Percentiles rank a stretch among this genome's conserved stretches.
phyloP scores from a whole-genome alignment of 2,329 filamentous ascomycete species.

The Lecanicillium sp. region DNA sequence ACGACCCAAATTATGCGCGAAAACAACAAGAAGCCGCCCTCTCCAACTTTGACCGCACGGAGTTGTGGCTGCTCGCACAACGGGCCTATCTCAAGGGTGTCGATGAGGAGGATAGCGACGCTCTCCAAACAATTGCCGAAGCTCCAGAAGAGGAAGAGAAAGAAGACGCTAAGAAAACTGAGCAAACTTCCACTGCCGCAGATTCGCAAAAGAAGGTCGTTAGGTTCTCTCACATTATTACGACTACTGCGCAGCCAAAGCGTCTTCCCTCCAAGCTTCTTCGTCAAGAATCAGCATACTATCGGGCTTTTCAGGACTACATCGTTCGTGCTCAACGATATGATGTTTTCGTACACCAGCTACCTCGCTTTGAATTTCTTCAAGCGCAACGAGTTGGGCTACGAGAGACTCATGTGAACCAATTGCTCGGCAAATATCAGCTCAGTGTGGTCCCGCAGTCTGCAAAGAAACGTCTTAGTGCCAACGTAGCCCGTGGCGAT shows the following conservation, averaged over 20 bases:
- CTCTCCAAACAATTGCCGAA: conserved; percentile 28
- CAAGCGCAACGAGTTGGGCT: conserved; percentile 75
- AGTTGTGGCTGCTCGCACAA: conserved; percentile 79
- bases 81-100: conserved; percentile 66
- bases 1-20: conserved; percentile 65
- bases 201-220: conserved; percentile 58
- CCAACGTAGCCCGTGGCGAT: conserved; percentile 66
- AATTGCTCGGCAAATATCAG: conserved; percentile 79
- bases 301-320: conserved; percentile 75
- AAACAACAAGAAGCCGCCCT: conserved; percentile 64
- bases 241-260: conserved; percentile 36
- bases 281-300: conserved; percentile 70
- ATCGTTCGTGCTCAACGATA: conserved; percentile 54
- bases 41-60: conserved; percentile 75
- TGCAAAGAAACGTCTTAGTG: conserved; percentile 62
- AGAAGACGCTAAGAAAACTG: conserved; percentile 12
- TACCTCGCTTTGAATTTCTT: conserved; percentile 78
- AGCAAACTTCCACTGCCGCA: conserved; percentile 10
- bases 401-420: conserved; percentile 63
- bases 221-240: conserved; percentile 55
- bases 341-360: conserved; percentile 79
- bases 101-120: conserved; percentile 34
- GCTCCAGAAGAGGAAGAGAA: conserved; percentile 22
- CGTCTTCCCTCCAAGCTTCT: conserved; percentile 43
- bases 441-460: conserved; percentile 60